Evolutionary conservation across 1,284 basidiomycete genomes (phyloP), one percentile per base, ranked within the genome.

Genomic region (Leccinum holopus): DNA sequence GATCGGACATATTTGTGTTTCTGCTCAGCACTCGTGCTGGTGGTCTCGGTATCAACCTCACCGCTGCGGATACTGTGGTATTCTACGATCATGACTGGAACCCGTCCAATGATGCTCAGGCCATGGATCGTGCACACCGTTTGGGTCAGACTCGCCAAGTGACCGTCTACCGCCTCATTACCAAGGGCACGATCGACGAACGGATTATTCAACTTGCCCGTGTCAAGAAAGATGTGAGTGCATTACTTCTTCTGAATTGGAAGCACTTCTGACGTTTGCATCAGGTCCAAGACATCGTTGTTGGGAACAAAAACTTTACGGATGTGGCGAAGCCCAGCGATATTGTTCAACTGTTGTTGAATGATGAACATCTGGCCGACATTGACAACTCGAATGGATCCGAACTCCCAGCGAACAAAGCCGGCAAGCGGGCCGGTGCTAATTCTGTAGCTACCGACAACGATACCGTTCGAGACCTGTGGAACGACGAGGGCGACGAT

Each of bases 71-170:
- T 74, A 98, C 97, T 1, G 97, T 99, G 66, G 81, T 99, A 62
- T 99, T 99, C 78, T 98, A 98, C 75, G 97, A 99, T 75, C 95
- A 97, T 72, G 97, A 99, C 73, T 99, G 97, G 97, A 99, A 99
- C 76, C 97, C 96, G 14, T 97, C 94, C 32, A 99, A 99, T 74
- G 97, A 99, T 76, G 94, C 95, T 49, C 97, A 99, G 77, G 97
- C 97, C 11, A 99, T 99, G 97, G 97, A 99, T 75, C 93, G 97
- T 71, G 97, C 97, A 18, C 97, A 99, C 80, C 94, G 97, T 72
- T 85, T 99, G 12, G 97, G 97, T 41, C 97, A 99, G 79, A 99
- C 96, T 11, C 92, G 95, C 65, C 97, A 99, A 80, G 97, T 99
- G 62, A 99, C 97, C 1, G 97, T 99, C 5, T 99, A 99, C 77